Conservation (phyloP, 1,284 basidiomycete species). For the Athelia psychrophila region DNA sequence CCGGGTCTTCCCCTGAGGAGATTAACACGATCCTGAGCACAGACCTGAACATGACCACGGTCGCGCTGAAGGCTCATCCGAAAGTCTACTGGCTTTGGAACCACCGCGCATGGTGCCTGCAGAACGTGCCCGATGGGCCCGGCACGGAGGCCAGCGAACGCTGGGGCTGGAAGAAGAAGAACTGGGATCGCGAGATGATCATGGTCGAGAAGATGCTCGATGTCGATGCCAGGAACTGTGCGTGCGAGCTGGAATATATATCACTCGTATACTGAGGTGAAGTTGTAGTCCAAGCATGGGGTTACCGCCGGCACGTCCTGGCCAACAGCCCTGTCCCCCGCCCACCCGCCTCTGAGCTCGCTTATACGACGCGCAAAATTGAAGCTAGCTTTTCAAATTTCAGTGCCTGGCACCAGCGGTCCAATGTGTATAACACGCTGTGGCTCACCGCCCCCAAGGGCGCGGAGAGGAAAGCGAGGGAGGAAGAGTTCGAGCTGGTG, state of each 20-base stretch:
- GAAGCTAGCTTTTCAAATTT: constrained; percentile 96
- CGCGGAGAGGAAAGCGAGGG: too few species aligned
- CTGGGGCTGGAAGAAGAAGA: constrained; percentile 66
- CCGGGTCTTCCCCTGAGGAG: constrained; percentile 60
- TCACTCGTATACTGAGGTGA: not conserved
- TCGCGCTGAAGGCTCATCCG: constrained; percentile 78
- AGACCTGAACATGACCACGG: constrained; percentile 81
- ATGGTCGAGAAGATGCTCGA: constrained; percentile 90
- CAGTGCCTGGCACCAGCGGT: constrained; percentile 97
- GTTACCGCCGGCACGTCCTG: constrained; percentile 85
- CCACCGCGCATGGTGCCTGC: constrained; percentile 90
- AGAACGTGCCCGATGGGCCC: constrained; percentile 76
- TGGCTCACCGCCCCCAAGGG: constrained; percentile 56
- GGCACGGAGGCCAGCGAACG: constrained; percentile 36
- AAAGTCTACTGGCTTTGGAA: constrained; percentile 99
- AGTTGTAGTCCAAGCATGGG: constrained; percentile 86
- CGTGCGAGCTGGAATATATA: constrained; percentile 24
- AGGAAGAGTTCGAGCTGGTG: constrained; percentile 86
- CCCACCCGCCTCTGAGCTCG: constrained; percentile 56
- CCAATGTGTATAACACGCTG: constrained; percentile 72
- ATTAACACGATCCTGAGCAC: constrained; percentile 62
- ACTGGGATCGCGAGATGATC: constrained; percentile 82
- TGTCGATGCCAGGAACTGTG: constrained; percentile 88
- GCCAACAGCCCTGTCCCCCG: constrained; percentile 61
- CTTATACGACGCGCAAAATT: constrained; percentile 88